These are phyloP conservation scores for Colletotrichum tanaceti DNA, from an alignment of 2,329 filamentous ascomycete genomes.

Conservation along the genomic window DNA sequence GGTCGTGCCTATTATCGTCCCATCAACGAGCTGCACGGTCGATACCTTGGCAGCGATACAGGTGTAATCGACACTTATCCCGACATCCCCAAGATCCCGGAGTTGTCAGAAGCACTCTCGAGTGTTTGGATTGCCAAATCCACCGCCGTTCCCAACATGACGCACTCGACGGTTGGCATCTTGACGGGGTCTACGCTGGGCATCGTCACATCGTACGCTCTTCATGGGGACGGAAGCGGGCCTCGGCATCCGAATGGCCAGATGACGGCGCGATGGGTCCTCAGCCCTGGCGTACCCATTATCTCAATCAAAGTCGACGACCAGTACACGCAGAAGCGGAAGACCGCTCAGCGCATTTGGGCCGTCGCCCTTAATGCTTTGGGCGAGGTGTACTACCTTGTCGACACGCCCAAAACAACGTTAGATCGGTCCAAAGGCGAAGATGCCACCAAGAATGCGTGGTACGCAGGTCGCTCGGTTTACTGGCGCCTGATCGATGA, in stretches of 20 bases:
- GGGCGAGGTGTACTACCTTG: constrained; percentile 89
- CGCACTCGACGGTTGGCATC: constrained; percentile 83
- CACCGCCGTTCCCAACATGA: constrained; percentile 74
- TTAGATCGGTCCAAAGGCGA: constrained; percentile 60
- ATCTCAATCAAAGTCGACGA: constrained; percentile 87
- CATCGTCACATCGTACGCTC: constrained; percentile 82
- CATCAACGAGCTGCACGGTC: constrained; percentile 78
- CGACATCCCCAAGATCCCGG: constrained; percentile 82
- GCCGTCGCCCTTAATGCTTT: constrained; percentile 94
- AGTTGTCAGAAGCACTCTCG: constrained; percentile 76
- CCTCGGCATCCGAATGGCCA: constrained; percentile 77
- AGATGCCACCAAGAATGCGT: constrained; percentile 74
- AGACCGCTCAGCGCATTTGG: constrained; percentile 80
- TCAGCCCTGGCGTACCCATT: constrained; percentile 94
- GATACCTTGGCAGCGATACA: constrained; percentile 74
- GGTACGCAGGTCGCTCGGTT: constrained; percentile 81
- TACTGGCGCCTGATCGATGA: constrained; percentile 85
- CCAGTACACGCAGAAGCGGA: constrained; percentile 77
- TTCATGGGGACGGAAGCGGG: constrained; percentile 70
- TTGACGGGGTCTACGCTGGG: constrained; percentile 86
- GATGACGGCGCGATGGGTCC: constrained; percentile 86
- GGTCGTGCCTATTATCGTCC: constrained; percentile 84
- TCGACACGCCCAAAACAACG: constrained; percentile 72
- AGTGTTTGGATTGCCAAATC: constrained; percentile 94
- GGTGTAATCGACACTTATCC: constrained; percentile 71